Percentiles rank a stretch among this genome's conserved stretches.
phyloP scores from a whole-genome alignment of 306 rosid species.

The Vigna mungo region DNA sequence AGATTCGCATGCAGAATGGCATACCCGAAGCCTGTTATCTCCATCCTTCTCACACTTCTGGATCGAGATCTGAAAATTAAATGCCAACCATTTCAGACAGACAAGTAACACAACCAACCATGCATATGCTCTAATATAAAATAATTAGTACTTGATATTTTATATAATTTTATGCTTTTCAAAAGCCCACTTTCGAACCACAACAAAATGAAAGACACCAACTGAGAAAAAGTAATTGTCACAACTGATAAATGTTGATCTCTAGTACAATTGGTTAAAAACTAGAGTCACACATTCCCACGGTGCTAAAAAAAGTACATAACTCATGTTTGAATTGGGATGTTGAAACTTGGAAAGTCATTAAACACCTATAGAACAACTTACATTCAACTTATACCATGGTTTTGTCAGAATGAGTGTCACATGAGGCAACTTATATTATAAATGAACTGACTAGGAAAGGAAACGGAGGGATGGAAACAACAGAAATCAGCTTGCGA shows the following conservation, averaged over 20 bases:
- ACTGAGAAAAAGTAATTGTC: too few species aligned
- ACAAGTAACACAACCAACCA: slow-evolving; percentile 26
- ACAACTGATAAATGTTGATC: too few species aligned
- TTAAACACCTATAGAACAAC: not conserved
- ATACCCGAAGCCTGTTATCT: slow-evolving; percentile 92
- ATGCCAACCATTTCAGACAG: slow-evolving; percentile 20
- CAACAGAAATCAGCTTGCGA: not conserved
- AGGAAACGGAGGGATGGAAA: not conserved
- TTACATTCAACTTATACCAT: not conserved
- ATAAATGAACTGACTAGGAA: slow-evolving; percentile 3
- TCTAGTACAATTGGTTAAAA: slow-evolving; percentile 4
- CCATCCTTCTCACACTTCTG: slow-evolving; percentile 92
- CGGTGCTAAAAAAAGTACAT: not conserved
- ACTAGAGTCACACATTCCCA: slow-evolving; percentile 2
- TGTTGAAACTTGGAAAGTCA: not conserved
- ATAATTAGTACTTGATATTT: not conserved
- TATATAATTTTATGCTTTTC: too few species aligned
- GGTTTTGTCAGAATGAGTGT: slow-evolving; percentile 8
- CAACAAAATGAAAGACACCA: too few species aligned
- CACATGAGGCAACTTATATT: not conserved
- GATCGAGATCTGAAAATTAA: slow-evolving; percentile 78
- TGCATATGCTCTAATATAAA: slow-evolving; percentile 18
- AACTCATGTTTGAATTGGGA: slow-evolving; percentile 5
- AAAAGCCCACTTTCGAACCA: too few species aligned
- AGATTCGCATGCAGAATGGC: slow-evolving; percentile 91